These are phyloP conservation scores for Escovopsis weberi DNA, from an alignment of 2,329 filamentous ascomycete species.

Conservation along the genomic window DNA sequence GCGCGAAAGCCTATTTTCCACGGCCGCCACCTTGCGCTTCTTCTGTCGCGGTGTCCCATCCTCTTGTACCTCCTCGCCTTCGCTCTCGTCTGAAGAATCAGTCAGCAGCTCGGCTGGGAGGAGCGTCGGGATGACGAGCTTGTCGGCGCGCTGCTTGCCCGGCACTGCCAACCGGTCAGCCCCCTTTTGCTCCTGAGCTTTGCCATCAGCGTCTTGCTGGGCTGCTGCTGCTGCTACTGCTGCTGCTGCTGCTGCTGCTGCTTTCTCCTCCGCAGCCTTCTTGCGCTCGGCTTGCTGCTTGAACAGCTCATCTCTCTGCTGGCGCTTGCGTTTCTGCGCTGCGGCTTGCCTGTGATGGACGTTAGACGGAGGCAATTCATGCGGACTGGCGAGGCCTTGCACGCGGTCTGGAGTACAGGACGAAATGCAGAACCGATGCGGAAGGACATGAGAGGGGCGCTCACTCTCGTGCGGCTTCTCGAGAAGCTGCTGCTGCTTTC, in stretches of 20 bases:
- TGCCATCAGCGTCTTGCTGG: conserved; percentile 7
- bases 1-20: conserved; percentile 23
- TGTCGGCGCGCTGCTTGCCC: conserved; percentile 17
- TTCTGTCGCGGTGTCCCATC: conserved; percentile 16
- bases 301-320: conserved; percentile 37
- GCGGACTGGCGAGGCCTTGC: neutral
- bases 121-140: conserved; percentile 25
- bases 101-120: conserved; percentile 39
- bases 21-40: conserved; percentile 29
- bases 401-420: too few species aligned
- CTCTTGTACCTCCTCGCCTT: conserved; percentile 15
- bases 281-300: conserved; percentile 40
- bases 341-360: conserved; percentile 29
- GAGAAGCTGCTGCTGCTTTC: conserved; percentile 30
- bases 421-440: neutral
- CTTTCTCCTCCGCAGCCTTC: conserved; percentile 20
- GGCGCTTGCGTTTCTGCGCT: conserved; percentile 38
- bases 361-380: neutral
- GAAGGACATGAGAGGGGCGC: conserved; percentile 9
- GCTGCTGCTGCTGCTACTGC: conserved; percentile 9
- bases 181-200: neutral
- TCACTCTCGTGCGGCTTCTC: conserved; percentile 37
- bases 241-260: conserved; percentile 9
- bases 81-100: conserved; percentile 34
- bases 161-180: neutral